Evolutionary conservation across 1,284 basidiomycete genomes (phyloP).

Genomic region (Ganoderma sinense): DNA sequence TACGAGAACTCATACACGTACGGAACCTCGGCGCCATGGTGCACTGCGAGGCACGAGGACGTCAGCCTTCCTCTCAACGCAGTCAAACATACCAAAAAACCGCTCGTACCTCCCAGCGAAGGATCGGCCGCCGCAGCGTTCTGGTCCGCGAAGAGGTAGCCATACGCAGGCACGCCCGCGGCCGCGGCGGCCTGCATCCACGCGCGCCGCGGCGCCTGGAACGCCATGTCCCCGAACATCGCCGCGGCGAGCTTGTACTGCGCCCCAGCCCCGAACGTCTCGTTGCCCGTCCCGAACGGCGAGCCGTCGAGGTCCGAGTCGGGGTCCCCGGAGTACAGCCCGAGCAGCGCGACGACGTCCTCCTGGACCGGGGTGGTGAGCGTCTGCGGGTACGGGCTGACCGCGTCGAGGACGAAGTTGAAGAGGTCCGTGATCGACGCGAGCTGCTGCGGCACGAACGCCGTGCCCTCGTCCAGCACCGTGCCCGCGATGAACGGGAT

Average conservation of each 20-base stretch:
- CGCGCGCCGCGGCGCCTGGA: slow-evolving; percentile 49
- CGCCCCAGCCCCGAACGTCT: slow-evolving; percentile 19
- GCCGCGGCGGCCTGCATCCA: slow-evolving; percentile 6
- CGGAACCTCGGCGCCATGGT: slow-evolving; percentile 47
- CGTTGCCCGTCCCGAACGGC: slow-evolving; percentile 55
- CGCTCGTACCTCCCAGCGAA: neutral
- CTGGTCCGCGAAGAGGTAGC: slow-evolving; percentile 50
- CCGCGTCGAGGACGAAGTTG: slow-evolving; percentile 27
- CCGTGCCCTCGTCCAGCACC: slow-evolving; percentile 27
- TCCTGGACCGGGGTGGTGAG: neutral
- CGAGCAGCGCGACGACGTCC: slow-evolving; percentile 41
- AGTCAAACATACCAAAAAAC: neutral
- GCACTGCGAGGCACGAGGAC: slow-evolving; percentile 37
- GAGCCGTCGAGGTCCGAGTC: too few species aligned
- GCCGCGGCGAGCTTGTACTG: slow-evolving; percentile 53
- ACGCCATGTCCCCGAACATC: slow-evolving; percentile 50
- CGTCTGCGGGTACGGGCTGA: slow-evolving; percentile 19
- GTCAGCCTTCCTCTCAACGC: neutral
- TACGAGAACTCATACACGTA: slow-evolving; percentile 47
- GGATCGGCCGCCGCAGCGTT: slow-evolving; percentile 34
- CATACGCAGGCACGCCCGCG: neutral
- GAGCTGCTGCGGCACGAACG: neutral
- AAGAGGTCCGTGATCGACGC: neutral
- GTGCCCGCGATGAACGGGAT: slow-evolving; percentile 30
- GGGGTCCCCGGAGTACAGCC: too few species aligned